Percentiles rank a stretch among this genome's conserved stretches.
phyloP scores from a whole-genome alignment of 306 rosid genomes.

The Corylus avellana region DNA sequence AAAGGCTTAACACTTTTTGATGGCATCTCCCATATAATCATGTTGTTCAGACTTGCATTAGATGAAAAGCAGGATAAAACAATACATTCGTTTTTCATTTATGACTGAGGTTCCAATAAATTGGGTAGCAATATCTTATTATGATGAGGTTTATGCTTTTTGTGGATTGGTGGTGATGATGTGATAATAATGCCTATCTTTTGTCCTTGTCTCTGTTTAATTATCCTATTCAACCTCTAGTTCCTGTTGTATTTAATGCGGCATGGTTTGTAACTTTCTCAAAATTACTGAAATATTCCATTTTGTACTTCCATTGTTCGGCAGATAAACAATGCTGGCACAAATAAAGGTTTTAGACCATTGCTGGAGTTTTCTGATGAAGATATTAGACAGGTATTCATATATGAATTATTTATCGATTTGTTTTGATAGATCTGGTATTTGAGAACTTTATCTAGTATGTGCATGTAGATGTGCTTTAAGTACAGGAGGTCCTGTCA shows the following conservation, averaged over 20 bases:
- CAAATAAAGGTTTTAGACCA: slow-evolving; percentile 94
- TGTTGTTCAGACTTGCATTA: background rate
- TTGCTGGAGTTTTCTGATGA: slow-evolving; percentile 85
- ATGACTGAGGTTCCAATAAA: background rate
- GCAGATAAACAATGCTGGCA: slow-evolving; percentile 93
- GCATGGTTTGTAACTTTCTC: slow-evolving; percentile 15
- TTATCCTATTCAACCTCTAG: background rate
- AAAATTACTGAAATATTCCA: slow-evolving; percentile 5
- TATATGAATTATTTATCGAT: background rate
- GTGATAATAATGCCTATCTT: background rate
- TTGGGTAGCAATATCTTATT: background rate
- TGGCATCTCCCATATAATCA: background rate
- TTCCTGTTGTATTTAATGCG: background rate
- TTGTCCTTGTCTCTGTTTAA: background rate
- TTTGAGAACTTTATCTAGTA: background rate
- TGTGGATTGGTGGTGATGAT: background rate
- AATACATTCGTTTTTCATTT: background rate
- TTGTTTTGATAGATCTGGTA: background rate
- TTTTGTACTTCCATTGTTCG: slow-evolving; percentile 13
- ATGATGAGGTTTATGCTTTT: background rate
- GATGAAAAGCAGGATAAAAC: background rate
- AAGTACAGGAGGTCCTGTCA: background rate
- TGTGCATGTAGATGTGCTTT: background rate
- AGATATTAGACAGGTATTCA: slow-evolving; percentile 82
- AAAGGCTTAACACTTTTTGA: background rate